Base-by-base conservation (phyloP, 257 asterid species). In the Leonotis leonurus region DNA sequence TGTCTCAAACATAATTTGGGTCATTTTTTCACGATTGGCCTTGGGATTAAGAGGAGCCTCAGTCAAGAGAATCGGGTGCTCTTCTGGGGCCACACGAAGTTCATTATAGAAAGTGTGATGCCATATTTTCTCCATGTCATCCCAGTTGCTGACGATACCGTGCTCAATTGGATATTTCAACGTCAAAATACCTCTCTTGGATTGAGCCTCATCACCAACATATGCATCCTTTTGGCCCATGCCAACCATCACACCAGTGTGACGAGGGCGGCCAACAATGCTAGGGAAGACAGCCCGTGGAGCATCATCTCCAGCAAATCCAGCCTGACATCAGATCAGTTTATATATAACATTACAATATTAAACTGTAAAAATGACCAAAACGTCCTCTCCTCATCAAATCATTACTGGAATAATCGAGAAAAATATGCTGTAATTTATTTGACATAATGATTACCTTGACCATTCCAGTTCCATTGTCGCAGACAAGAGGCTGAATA, bases 31-130 rank as follows among this genome's bases (percentile, higher is more conserved):
- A 69, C 96, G 86, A 54, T 88, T 88, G 39, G 96, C 96, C 83
- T 88, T 88, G 65, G 96, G 96, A 40, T 87, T 87, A 56, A 87
- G 94, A 55, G 94, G 96, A 59, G 96, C 94, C 74, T 87, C 96
- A 1, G 96, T 88, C 70, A 88, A 72, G 53, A 88, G 85, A 39
- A 88, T 80, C 0, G 96, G 91, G 70, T 88, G 94, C 79, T 88
- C 96, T 70, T 88, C 94, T 29, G 96, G 94, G 30, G 95, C 94
- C 60, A 88, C 89, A 62, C 94, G 94, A 32, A 88, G 96, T 27
- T 87, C 95, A 5, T 87, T 87, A 76, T 87, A 87, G 81, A 87
- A 87, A 6, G 95, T 87, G 69, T 87, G 95, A 58, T 87, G 95
- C 95, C 94, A 87, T 9, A 87, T 87, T 61, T 87, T 87, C 80